These are phyloP conservation scores for Nigrospora sphaerica DNA, from an alignment of 2,329 filamentous ascomycete species.

Conservation along the genomic window DNA sequence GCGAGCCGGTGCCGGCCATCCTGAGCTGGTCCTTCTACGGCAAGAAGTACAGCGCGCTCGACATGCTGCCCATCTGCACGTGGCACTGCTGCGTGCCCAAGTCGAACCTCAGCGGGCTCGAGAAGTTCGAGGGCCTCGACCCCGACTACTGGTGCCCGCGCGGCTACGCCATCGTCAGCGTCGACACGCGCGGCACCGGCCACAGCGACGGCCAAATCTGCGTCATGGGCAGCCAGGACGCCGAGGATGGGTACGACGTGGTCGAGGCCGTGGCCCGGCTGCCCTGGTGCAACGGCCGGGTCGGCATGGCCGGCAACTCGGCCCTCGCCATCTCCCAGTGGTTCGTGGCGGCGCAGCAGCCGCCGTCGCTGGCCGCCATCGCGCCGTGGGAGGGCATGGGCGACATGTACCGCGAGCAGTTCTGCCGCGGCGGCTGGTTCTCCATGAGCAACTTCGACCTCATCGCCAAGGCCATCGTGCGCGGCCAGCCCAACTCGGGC, in stretches of 20 bases:
- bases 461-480: slow-evolving; percentile 28
- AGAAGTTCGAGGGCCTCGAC: slow-evolving; percentile 18
- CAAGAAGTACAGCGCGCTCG: slow-evolving; percentile 34
- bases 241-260: slow-evolving; percentile 35
- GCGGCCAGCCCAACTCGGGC: slow-evolving; percentile 17
- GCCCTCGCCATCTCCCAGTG: slow-evolving; percentile 33
- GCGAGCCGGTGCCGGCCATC: slow-evolving; percentile 32
- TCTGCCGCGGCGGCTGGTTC: slow-evolving; percentile 32
- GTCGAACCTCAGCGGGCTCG: slow-evolving; percentile 12
- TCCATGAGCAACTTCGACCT: slow-evolving; percentile 33
- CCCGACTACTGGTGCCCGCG: slow-evolving; percentile 18
- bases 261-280: slow-evolving; percentile 32
- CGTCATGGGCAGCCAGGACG: slow-evolving; percentile 33
- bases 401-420: slow-evolving; percentile 39
- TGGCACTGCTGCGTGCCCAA: slow-evolving; percentile 13
- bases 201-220: slow-evolving; percentile 15
- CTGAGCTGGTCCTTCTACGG: slow-evolving; percentile 38
- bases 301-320: slow-evolving; percentile 37
- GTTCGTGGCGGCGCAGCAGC: slow-evolving; percentile 31
- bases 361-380: slow-evolving; percentile 33
- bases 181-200: slow-evolving; percentile 24
- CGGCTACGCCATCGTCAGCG: slow-evolving; percentile 26
- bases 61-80: slow-evolving; percentile 23
- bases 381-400: slow-evolving; percentile 37
- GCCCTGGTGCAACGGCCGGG: slow-evolving; percentile 34